A percentile compares a stretch with the other conserved stretches of the same genome.
Evolutionary conservation across 768 basidiomycete genomes (phyloP).

Genomic region (Boletus rubroflammeus): DNA sequence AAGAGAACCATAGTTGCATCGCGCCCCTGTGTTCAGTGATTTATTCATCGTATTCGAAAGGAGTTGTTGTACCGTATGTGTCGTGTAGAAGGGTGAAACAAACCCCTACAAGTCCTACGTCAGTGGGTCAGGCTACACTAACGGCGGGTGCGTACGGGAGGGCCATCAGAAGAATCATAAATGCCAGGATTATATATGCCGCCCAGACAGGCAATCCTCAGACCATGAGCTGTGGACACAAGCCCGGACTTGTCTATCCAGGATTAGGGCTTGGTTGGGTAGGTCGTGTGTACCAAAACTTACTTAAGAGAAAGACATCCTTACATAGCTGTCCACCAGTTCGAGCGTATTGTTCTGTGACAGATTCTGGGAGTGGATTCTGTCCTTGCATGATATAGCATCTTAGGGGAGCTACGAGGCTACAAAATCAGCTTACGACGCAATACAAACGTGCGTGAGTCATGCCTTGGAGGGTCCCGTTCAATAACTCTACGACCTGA

Average conservation of each 20-base stretch:
- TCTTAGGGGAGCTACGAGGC: slow-evolving; percentile 69
- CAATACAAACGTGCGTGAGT: not conserved
- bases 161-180: slow-evolving; percentile 55
- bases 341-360: slow-evolving; percentile 72
- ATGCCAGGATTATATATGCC: slow-evolving; percentile 66
- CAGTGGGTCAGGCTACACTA: not conserved
- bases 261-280: slow-evolving; percentile 2
- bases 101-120: slow-evolving; percentile 51
- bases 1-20: slow-evolving; percentile 57
- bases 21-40: slow-evolving; percentile 38
- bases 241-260: slow-evolving; percentile 75
- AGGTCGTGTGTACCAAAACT: slow-evolving; percentile 27
- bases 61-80: slow-evolving; percentile 66
- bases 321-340: slow-evolving; percentile 77
- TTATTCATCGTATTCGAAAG: slow-evolving; percentile 66
- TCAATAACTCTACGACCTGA: slow-evolving; percentile 58
- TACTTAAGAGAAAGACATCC: slow-evolving; percentile 84
- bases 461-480: slow-evolving; percentile 65
- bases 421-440: slow-evolving; percentile 13
- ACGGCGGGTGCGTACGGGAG: slow-evolving; percentile 48
- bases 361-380: slow-evolving; percentile 63
- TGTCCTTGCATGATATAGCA: slow-evolving; percentile 93
- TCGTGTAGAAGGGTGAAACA: slow-evolving; percentile 69
- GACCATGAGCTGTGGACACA: slow-evolving; percentile 71
- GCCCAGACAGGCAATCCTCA: slow-evolving; percentile 84